Base-by-base conservation (phyloP, 768 basidiomycete genomes). In the Melanogaster broomeanus region DNA sequence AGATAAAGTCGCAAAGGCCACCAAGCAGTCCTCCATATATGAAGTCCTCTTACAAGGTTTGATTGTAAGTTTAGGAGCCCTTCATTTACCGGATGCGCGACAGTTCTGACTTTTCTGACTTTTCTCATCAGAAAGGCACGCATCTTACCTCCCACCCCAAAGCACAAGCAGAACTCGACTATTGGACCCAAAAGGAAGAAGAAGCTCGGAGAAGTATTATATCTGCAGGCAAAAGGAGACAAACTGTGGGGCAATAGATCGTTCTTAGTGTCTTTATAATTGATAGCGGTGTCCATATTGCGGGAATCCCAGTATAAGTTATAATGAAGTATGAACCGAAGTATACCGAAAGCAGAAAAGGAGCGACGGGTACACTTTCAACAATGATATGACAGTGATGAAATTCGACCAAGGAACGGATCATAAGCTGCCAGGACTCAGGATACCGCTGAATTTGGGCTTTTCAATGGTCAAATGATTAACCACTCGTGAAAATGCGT, bases 141-240 rank as follows among this genome's bases (percentile, higher is more conserved):
- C 84, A 83, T 39, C 76, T 84, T 39, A 84, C 82, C 2, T 85
- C 84, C 6, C 94, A 97, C 66, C 83, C 88, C 2, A 92, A 92
- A 65, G 79, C 88, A 1, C 94, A 96, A 64, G 81, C 82, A 51
- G 95, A 98, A 62, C 80, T 93, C 35, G 83, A 82, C 4, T 93
- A 86, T 67, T 97, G 93, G 89, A 80, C 88, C 4, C 84, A 91
- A 57, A 77, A 88, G 49, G 90, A 93, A 61, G 93, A 94, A 63
- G 86, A 90, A 59, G 83, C 90, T 31, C 74, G 79, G 57, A 72
- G 84, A 49, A 79, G 80, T 61, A 79, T 85, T 34, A 69, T 84
- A 49, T 64, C 74, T 34, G 65, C 65, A 1, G 66, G 68, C 33
- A 72, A 73, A 56, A 59, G 56, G 42, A 69, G 60, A 44, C 62